Conservation (phyloP, 768 basidiomycete genomes). For the Lyophyllum atratum region DNA sequence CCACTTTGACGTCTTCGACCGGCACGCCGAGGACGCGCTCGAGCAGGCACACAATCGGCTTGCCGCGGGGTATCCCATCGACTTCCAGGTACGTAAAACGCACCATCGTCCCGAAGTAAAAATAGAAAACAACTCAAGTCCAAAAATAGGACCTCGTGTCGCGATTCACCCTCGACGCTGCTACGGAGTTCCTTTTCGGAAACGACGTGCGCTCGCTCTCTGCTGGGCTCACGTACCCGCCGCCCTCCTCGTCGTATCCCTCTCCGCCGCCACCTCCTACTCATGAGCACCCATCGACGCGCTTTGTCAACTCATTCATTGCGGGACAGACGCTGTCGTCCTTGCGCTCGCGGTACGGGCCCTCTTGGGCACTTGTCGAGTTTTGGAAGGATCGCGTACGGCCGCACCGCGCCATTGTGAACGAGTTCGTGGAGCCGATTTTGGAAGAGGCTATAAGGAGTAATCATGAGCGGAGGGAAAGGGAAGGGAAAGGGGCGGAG, state of each 20-base stretch:
- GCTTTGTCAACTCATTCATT: constrained; percentile 51
- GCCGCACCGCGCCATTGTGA: constrained; percentile 47
- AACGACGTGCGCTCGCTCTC: constrained; percentile 47
- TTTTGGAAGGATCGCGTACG: constrained; percentile 50
- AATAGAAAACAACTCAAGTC: neutral
- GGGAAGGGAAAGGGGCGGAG: neutral
- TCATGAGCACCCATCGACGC: constrained; percentile 32
- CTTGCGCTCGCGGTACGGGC: constrained; percentile 40
- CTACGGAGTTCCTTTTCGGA: constrained; percentile 59
- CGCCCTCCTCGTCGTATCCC: constrained; percentile 24
- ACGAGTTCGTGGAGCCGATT: constrained; percentile 55
- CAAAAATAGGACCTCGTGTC: constrained; percentile 47
- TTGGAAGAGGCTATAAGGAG: constrained; percentile 46
- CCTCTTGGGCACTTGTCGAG: constrained; percentile 53
- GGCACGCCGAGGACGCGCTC: constrained; percentile 51
- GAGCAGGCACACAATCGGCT: constrained; percentile 42
- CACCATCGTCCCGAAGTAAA: neutral
- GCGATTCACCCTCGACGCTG: constrained; percentile 62
- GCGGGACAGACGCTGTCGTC: constrained; percentile 45
- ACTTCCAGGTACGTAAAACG: constrained; percentile 47
- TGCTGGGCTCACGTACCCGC: constrained; percentile 50
- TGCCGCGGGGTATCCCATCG: constrained; percentile 48
- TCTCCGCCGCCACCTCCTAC: constrained; percentile 12
- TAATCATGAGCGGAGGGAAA: constrained; percentile 25
- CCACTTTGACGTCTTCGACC: constrained; percentile 64